These are phyloP conservation scores for Penicillium concentricum DNA, from an alignment of 2,329 filamentous ascomycete genomes.

Conservation along the genomic window DNA sequence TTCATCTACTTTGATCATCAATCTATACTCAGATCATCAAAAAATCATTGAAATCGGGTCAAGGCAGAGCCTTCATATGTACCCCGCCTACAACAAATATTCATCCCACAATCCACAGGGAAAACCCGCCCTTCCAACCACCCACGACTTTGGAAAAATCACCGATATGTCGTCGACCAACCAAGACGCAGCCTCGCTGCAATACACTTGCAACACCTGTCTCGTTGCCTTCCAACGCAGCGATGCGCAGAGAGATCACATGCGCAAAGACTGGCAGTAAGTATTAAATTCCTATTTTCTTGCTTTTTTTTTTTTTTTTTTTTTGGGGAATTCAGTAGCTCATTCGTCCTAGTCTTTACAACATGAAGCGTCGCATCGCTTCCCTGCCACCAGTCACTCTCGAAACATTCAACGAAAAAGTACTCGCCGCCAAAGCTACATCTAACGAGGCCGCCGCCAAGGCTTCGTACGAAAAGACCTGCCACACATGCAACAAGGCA, in stretches of 20 bases:
- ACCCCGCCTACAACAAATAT: slow-evolving; percentile 28
- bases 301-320: not conserved
- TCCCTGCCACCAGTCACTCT: slow-evolving; percentile 86
- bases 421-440: slow-evolving; percentile 82
- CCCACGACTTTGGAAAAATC: not conserved
- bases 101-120: slow-evolving; percentile 25
- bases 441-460: slow-evolving; percentile 82
- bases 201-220: slow-evolving; percentile 97
- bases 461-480: slow-evolving; percentile 82
- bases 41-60: not conserved
- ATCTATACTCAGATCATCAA: not conserved
- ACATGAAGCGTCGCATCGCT: slow-evolving; percentile 90
- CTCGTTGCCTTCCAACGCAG: slow-evolving; percentile 94
- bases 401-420: slow-evolving; percentile 93
- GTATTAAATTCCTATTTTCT: slow-evolving; percentile 38
- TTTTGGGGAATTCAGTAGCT: not conserved
- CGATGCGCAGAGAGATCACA: slow-evolving; percentile 89
- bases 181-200: slow-evolving; percentile 54
- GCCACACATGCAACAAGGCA: slow-evolving; percentile 79
- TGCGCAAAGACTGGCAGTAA: slow-evolving; percentile 99
- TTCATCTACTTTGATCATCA: not conserved
- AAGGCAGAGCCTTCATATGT: slow-evolving; percentile 19
- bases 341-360: slow-evolving; percentile 68
- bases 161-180: slow-evolving; percentile 25
- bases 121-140: slow-evolving; percentile 9